Percentiles rank a stretch among this genome's conserved stretches.
These are phyloP conservation scores for Myxozyma monticola DNA, from an alignment of 805 yeast species.

Conservation along the genomic window DNA sequence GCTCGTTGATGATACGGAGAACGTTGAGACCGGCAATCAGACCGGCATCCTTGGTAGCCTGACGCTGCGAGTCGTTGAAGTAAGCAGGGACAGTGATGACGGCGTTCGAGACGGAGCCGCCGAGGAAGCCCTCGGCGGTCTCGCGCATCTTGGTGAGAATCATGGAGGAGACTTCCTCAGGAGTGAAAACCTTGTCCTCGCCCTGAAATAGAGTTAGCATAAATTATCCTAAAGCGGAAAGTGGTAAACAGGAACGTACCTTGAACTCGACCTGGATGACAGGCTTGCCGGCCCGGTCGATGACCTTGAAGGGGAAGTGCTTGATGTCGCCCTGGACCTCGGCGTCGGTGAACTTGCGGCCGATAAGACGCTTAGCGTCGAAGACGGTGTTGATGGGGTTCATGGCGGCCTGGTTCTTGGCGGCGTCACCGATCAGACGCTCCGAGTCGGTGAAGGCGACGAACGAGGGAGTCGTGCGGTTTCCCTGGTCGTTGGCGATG, in stretches of 20 bases:
- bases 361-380: constrained; percentile 94
- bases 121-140: constrained; percentile 89
- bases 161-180: constrained; percentile 95
- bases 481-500: constrained; percentile 97
- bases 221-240: neutral
- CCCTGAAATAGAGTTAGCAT: constrained; percentile 48
- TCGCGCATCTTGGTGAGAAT: constrained; percentile 88
- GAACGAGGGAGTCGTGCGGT: constrained; percentile 95
- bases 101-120: constrained; percentile 81
- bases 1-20: constrained; percentile 92
- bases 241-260: constrained; percentile 21
- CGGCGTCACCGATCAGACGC: constrained; percentile 95
- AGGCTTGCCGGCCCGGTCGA: constrained; percentile 82
- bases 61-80: constrained; percentile 97
- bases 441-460: constrained; percentile 96
- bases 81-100: constrained; percentile 97
- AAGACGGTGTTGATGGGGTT: constrained; percentile 92
- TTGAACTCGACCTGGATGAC: constrained; percentile 81
- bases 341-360: constrained; percentile 74
- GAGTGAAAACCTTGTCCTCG: constrained; percentile 81
- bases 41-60: constrained; percentile 98
- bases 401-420: constrained; percentile 97
- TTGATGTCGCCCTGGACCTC: constrained; percentile 78
- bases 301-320: constrained; percentile 84
- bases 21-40: constrained; percentile 93